Conservation (phyloP, 306 rosid species). For the Rosa lucieae region DNA sequence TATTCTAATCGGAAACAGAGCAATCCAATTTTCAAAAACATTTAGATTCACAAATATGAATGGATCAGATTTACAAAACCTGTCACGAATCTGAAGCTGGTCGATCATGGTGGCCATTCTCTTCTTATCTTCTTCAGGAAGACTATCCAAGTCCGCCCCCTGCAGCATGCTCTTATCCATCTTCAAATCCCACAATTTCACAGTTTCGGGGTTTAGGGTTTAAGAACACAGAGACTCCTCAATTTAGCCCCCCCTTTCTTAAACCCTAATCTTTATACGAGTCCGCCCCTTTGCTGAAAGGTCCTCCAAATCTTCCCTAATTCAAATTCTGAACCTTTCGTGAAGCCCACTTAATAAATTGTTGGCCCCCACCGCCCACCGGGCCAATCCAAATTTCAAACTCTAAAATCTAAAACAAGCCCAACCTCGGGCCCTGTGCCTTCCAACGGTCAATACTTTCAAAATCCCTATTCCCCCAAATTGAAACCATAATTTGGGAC, state of each 20-base stretch:
- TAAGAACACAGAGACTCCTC: background rate
- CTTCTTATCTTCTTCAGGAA: conserved; percentile 60
- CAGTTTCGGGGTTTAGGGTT: conserved; percentile 39
- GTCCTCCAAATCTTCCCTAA: background rate
- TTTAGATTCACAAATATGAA: background rate
- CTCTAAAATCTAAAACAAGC: background rate
- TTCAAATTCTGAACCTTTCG: background rate
- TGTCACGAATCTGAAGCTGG: conserved; percentile 70
- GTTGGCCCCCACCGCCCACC: background rate
- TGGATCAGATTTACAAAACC: conserved; percentile 33
- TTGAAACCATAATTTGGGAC: background rate
- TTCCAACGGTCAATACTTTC: conserved; percentile 45
- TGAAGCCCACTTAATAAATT: background rate
- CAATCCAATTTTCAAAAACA: background rate
- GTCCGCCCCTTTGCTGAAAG: background rate
- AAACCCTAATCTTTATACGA: conserved; percentile 32
- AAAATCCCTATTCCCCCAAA: conserved; percentile 7
- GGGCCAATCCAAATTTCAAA: background rate
- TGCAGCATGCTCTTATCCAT: conserved; percentile 61
- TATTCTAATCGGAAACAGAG: background rate
- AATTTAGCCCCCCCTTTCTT: conserved; percentile 2
- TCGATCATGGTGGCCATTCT: conserved; percentile 59
- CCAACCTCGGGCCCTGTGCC: background rate
- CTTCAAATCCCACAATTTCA: conserved; percentile 8
- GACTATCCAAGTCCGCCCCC: conserved; percentile 41